phyloP scores from a whole-genome alignment of 495 filamentous ascomycete genomes.

The Aspergillus cavernicola region DNA sequence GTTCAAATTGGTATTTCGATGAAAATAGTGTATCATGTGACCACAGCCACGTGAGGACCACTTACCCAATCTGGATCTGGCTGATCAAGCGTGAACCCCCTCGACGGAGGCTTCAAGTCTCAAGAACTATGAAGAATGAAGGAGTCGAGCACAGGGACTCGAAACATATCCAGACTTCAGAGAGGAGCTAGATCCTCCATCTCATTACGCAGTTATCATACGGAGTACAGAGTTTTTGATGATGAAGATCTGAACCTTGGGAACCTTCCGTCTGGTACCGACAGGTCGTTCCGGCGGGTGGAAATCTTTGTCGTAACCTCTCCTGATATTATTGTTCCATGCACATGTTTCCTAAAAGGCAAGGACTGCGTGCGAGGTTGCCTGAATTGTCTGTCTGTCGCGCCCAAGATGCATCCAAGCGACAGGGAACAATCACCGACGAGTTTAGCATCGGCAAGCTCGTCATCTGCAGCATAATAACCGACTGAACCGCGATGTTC shows the following conservation, averaged over 20 bases:
- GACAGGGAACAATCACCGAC: slow-evolving; percentile 5
- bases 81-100: too few relatives aligned
- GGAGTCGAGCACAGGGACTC: too few relatives aligned
- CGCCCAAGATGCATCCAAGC: slow-evolving; percentile 5
- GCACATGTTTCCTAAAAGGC: not conserved
- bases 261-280: slow-evolving; percentile 22
- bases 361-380: not conserved
- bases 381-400: slow-evolving; percentile 8
- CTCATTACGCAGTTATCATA: too few relatives aligned
- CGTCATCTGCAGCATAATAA: slow-evolving; percentile 11
- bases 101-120: too few relatives aligned
- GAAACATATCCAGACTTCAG: too few relatives aligned
- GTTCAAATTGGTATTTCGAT: not conserved
- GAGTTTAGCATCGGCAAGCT: slow-evolving; percentile 10
- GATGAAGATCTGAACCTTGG: slow-evolving; percentile 19
- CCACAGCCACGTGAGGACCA: not conserved
- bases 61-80: not conserved
- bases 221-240: too few relatives aligned
- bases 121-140: too few relatives aligned
- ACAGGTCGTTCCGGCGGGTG: slow-evolving; percentile 8
- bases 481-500: slow-evolving; percentile 3
- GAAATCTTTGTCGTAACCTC: slow-evolving; percentile 3
- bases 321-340: not conserved
- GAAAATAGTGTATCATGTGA: not conserved
- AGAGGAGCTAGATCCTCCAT: too few relatives aligned